Evolutionary conservation across 129 eudicot species (phyloP).

Genomic region (Saposhnikovia divaricata): DNA sequence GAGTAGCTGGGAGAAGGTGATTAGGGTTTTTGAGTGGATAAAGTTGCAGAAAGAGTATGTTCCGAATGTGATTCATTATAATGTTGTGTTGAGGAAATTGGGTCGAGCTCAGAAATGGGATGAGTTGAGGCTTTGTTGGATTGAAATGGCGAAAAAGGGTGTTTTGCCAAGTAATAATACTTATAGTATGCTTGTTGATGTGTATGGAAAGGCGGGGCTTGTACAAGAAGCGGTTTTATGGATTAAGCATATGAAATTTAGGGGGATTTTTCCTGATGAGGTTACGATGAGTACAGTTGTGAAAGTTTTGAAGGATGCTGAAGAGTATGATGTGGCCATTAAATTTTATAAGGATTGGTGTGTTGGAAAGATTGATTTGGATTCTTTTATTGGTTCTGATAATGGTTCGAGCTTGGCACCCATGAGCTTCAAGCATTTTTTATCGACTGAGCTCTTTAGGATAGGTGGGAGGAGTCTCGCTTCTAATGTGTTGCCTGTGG

Average conservation of each 20-base stretch:
- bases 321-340: constrained; percentile 63
- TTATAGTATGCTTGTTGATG: constrained; percentile 73
- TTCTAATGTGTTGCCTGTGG: background rate
- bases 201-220: constrained; percentile 85
- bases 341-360: constrained; percentile 87
- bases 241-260: constrained; percentile 76
- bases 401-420: constrained; percentile 24
- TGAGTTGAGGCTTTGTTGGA: constrained; percentile 79
- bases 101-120: constrained; percentile 86
- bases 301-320: constrained; percentile 76
- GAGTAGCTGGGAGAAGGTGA: constrained; percentile 61
- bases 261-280: constrained; percentile 83
- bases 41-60: constrained; percentile 57
- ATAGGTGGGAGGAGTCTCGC: constrained; percentile 39
- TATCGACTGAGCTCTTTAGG: constrained; percentile 74
- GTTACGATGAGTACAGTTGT: constrained; percentile 77
- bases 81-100: constrained; percentile 61
- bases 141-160: constrained; percentile 72
- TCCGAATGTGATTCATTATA: constrained; percentile 84
- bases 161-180: constrained; percentile 67
- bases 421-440: constrained; percentile 56
- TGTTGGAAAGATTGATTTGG: constrained; percentile 56
- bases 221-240: constrained; percentile 75
- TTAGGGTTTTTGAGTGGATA: constrained; percentile 78
- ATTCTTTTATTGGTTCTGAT: constrained; percentile 32